A percentile compares a stretch with the other conserved stretches of the same genome.
These are phyloP conservation scores for Starmera stellimalicola DNA, from an alignment of 1,139 yeast genomes.

Conservation along the genomic window DNA sequence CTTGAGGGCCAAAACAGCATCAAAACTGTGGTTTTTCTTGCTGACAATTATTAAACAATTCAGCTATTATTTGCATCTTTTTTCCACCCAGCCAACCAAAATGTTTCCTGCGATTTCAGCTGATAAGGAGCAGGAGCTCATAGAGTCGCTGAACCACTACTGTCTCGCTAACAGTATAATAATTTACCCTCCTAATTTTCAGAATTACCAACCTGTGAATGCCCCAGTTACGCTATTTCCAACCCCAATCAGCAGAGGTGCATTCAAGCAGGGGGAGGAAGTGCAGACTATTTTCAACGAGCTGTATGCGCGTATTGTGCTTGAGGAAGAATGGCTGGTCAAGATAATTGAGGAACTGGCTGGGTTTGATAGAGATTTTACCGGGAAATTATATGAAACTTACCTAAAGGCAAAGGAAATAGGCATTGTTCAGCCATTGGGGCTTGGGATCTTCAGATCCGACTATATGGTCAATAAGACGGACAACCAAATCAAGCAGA, in stretches of 20 bases:
- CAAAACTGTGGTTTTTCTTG: not conserved
- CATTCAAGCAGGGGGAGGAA: slow-evolving; percentile 55
- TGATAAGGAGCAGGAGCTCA: slow-evolving; percentile 16
- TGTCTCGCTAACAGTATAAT: slow-evolving; percentile 67
- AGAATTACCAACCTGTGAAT: slow-evolving; percentile 33
- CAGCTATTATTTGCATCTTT: not conserved
- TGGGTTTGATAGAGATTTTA: slow-evolving; percentile 61
- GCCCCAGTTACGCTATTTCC: slow-evolving; percentile 91
- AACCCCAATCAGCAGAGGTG: slow-evolving; percentile 67
- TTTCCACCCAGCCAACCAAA: slow-evolving; percentile 1
- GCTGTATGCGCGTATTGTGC: slow-evolving; percentile 55
- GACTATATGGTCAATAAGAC: slow-evolving; percentile 68
- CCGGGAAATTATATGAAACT: slow-evolving; percentile 65
- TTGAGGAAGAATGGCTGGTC: slow-evolving; percentile 54
- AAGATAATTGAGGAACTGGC: slow-evolving; percentile 46
- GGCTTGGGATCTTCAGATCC: slow-evolving; percentile 81
- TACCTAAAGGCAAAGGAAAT: slow-evolving; percentile 37
- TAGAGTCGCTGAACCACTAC: slow-evolving; percentile 61
- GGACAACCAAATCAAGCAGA: slow-evolving; percentile 61
- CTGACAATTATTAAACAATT: not conserved
- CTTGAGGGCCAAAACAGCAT: not conserved
- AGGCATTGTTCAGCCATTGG: slow-evolving; percentile 58
- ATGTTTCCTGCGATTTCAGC: slow-evolving; percentile 1
- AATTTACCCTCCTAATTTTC: slow-evolving; percentile 60
- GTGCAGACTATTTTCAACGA: slow-evolving; percentile 69